Percentiles rank a stretch among this genome's conserved stretches.
These are phyloP conservation scores for Aspergillus melleus DNA, from an alignment of 2,329 filamentous ascomycete species.

Conservation along the genomic window DNA sequence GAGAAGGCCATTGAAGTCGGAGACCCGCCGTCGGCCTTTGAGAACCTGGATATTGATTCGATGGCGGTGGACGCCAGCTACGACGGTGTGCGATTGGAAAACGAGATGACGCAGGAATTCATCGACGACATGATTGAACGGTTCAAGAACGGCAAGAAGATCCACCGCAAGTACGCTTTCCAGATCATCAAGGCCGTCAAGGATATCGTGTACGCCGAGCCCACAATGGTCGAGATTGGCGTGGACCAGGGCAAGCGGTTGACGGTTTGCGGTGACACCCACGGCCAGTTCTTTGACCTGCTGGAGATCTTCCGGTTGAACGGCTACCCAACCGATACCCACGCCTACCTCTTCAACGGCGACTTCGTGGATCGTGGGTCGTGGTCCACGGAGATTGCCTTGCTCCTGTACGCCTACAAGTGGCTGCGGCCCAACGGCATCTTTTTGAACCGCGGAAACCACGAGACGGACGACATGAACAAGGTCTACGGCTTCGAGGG, in stretches of 20 bases:
- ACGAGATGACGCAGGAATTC: conserved; percentile 92
- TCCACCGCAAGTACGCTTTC: conserved; percentile 95
- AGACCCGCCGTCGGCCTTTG: conserved; percentile 88
- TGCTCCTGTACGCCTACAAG: conserved; percentile 94
- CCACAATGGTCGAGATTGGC: conserved; percentile 94
- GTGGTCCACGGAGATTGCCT: conserved; percentile 96
- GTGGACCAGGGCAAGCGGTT: conserved; percentile 75
- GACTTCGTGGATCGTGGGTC: conserved; percentile 98
- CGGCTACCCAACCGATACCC: conserved; percentile 77
- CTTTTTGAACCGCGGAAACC: conserved; percentile 96
- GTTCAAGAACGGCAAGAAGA: conserved; percentile 93
- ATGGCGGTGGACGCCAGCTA: conserved; percentile 82
- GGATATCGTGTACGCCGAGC: conserved; percentile 85
- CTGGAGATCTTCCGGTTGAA: conserved; percentile 95
- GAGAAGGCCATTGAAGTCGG: conserved; percentile 91
- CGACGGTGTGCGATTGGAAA: conserved; percentile 74
- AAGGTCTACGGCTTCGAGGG: conserved; percentile 97
- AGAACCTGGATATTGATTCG: conserved; percentile 82
- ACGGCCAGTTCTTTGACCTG: conserved; percentile 97
- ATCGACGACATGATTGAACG: conserved; percentile 95
- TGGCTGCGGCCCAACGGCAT: conserved; percentile 85
- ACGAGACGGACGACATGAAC: conserved; percentile 99
- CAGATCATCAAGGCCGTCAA: conserved; percentile 90
- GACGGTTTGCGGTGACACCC: conserved; percentile 96
- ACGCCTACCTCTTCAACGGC: conserved; percentile 96